A percentile compares a stretch with the other conserved stretches of the same genome.
phyloP scores from a whole-genome alignment of 192 early-diverging fungal genomes.

The Oehlia diaphana region DNA sequence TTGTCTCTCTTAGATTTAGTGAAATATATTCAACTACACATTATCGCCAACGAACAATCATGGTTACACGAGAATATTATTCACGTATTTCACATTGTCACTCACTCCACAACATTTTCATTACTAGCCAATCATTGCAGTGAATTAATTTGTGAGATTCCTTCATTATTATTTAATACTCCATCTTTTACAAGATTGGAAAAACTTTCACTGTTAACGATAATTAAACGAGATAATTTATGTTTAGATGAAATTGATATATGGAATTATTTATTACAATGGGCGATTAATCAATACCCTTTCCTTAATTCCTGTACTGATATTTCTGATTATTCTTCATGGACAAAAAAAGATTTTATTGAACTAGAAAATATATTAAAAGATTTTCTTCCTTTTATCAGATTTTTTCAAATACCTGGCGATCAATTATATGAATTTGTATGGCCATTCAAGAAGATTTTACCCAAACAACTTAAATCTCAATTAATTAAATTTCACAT shows the following conservation, averaged over 20 bases:
- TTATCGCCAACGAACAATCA: neutral
- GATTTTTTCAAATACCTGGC: neutral
- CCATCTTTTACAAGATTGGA: neutral
- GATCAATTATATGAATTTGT: neutral
- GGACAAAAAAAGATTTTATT: neutral
- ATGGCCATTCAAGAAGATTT: neutral
- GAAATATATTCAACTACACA: neutral
- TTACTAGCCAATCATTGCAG: neutral
- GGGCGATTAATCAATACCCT: constrained; percentile 1
- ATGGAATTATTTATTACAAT: neutral
- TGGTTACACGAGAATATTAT: neutral
- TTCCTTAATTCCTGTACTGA: neutral
- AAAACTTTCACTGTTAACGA: neutral
- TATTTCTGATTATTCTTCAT: neutral
- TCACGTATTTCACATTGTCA: neutral
- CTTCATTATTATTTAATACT: neutral
- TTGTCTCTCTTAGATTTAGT: neutral
- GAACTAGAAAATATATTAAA: neutral
- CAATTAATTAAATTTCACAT: neutral
- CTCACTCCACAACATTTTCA: neutral
- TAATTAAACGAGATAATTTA: neutral
- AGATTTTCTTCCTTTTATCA: neutral
- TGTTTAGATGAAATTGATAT: neutral
- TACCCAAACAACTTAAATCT: neutral
- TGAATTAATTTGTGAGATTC: neutral